Percentiles rank a stretch among this genome's conserved stretches.
phyloP scores from a whole-genome alignment of 208 protist species.

The Acanthamoeba quina region DNA sequence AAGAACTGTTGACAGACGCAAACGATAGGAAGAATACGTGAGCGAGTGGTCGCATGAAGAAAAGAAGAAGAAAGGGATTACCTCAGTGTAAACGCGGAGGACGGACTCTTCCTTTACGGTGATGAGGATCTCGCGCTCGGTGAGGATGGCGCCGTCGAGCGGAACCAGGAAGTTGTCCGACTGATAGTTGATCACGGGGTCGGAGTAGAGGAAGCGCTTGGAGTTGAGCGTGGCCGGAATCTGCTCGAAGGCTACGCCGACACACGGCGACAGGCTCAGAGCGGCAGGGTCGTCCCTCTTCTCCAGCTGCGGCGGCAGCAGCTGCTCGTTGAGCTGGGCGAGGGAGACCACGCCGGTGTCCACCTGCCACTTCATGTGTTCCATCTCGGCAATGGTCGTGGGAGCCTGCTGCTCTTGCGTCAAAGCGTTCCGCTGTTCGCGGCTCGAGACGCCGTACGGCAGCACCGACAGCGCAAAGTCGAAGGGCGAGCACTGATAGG shows the following conservation, averaged over 20 bases:
- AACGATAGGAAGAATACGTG: neutral
- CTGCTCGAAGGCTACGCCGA: slow-evolving; percentile 39
- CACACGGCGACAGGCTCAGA: neutral
- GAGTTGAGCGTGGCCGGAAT: slow-evolving; percentile 58
- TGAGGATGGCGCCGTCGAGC: slow-evolving; percentile 9
- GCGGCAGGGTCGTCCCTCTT: neutral
- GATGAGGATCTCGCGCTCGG: slow-evolving; percentile 17
- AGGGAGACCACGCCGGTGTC: neutral
- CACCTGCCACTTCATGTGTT: neutral
- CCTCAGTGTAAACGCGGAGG: slow-evolving; percentile 68
- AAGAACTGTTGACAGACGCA: neutral
- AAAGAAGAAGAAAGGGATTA: neutral
- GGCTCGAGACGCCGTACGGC: neutral
- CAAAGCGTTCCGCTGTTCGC: neutral
- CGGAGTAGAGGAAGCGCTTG: slow-evolving; percentile 59
- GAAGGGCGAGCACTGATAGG: slow-evolving; percentile 63
- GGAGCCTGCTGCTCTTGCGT: neutral
- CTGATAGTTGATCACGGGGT: slow-evolving; percentile 69
- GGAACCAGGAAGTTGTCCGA: slow-evolving; percentile 70
- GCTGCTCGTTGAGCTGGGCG: neutral
- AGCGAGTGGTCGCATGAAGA: neutral
- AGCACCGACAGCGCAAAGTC: slow-evolving; percentile 28
- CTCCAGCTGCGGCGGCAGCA: neutral
- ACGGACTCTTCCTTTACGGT: slow-evolving; percentile 39
- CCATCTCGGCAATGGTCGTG: neutral